Conservation (phyloP, 2,329 filamentous ascomycete genomes). For the Neofusicoccum ribis region DNA sequence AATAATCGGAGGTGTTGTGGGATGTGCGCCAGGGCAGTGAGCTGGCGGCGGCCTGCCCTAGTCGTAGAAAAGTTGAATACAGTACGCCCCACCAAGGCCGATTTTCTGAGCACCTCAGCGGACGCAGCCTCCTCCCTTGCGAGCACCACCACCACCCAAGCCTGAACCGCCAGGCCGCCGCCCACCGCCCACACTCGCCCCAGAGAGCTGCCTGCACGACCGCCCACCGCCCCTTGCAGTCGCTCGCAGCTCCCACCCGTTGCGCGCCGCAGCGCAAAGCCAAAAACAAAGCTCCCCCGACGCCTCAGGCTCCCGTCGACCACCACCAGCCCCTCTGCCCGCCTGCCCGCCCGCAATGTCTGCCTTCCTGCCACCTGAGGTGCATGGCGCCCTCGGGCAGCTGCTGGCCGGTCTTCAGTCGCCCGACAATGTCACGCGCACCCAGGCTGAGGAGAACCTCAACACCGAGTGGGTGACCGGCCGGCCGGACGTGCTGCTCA, state of each 20-base stretch:
- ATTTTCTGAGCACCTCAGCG: background rate
- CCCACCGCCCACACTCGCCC: background rate
- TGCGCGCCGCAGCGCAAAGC: slow-evolving; percentile 18
- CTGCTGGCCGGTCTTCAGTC: slow-evolving; percentile 83
- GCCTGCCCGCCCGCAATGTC: slow-evolving; percentile 62
- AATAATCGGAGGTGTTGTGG: background rate
- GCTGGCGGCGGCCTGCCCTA: background rate
- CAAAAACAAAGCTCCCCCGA: background rate
- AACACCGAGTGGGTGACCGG: slow-evolving; percentile 84
- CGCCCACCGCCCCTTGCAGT: slow-evolving; percentile 1
- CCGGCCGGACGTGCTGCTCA: slow-evolving; percentile 82
- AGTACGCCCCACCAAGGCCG: background rate
- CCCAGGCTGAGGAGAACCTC: slow-evolving; percentile 85
- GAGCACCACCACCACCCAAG: slow-evolving; percentile 4
- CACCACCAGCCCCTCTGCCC: background rate
- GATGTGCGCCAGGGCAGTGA: too few relatives aligned
- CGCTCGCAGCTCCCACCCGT: slow-evolving; percentile 1
- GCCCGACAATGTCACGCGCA: slow-evolving; percentile 80
- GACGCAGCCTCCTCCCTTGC: background rate
- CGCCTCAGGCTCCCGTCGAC: slow-evolving; percentile 4
- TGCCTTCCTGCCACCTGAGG: slow-evolving; percentile 72
- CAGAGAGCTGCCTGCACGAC: background rate
- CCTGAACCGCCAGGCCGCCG: slow-evolving; percentile 1
- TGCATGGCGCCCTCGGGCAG: slow-evolving; percentile 80
- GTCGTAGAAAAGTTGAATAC: background rate